Evolutionary conservation across 495 filamentous ascomycete species (phyloP).

Genomic region (Trichoderma erinaceum): DNA sequence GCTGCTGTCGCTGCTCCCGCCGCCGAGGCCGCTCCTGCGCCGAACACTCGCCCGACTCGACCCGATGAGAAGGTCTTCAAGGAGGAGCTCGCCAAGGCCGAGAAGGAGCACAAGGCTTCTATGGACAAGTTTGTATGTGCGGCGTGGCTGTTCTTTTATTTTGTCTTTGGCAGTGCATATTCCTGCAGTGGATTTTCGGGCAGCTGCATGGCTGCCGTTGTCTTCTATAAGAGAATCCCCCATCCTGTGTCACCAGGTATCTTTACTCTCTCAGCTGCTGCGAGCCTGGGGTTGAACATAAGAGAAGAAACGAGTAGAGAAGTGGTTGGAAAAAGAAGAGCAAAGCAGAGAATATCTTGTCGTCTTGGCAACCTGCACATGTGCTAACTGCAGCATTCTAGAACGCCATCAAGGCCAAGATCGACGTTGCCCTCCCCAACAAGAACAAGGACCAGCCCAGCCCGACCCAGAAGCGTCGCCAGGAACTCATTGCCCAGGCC

Average conservation of each 20-base stretch:
- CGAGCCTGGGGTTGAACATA: too few relatives aligned
- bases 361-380: not conserved
- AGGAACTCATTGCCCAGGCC: conserved; percentile 71
- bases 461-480: conserved; percentile 65
- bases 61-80: conserved; percentile 69
- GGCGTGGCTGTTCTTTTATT: not conserved
- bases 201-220: too few relatives aligned
- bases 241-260: too few relatives aligned
- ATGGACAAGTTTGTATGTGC: conserved; percentile 71
- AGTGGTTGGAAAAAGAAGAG: not conserved
- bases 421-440: conserved; percentile 65
- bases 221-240: too few relatives aligned
- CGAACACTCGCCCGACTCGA: conserved; percentile 57
- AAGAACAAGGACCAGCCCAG: conserved; percentile 67
- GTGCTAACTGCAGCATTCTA: conserved; percentile 29
- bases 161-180: not conserved
- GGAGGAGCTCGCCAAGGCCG: conserved; percentile 62
- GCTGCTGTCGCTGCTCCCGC: conserved; percentile 35
- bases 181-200: not conserved
- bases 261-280: too few relatives aligned
- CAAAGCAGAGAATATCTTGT: not conserved
- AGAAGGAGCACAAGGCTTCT: conserved; percentile 72
- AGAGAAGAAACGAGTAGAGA: not conserved
- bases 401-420: conserved; percentile 78
- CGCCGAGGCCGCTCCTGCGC: conserved; percentile 16